Base-by-base conservation (phyloP, 257 asterid genomes). In the Lavandula angustifolia region DNA sequence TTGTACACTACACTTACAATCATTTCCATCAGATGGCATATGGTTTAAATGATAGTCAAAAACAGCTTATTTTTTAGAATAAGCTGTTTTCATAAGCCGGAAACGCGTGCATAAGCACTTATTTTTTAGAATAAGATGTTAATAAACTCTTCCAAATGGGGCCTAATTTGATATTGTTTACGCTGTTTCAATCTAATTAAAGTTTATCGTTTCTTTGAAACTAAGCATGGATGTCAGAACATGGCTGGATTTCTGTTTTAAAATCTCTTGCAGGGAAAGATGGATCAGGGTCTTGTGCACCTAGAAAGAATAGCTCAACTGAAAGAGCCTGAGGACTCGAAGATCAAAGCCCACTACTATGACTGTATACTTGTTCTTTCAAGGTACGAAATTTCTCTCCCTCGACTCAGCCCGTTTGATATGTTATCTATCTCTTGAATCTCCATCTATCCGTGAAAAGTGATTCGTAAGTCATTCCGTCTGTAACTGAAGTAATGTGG, bases 251-350 rank as follows among this genome's bases (percentile, higher is more conserved):
- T 22, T 22, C 27, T 22, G 1, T 22, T 11, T 3, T 5, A 9
- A 22, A 59, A 57, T 38, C 48, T 27, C 38, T 18, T 66, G 53
- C 78, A 94, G 97, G 94, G 91, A 17, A 90, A 86, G 84, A 74
- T 72, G 61, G 81, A 68, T 35, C 82, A 90, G 76, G 96, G 95
- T 54, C 81, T 87, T 61, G 44, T 38, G 55, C 96, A 94, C 80
- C 86, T 94, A 32, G 94, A 84, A 77, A 85, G 92, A 82, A 75
- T 94, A 74, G 85, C 84, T 73, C 66, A 63, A 66, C 51, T 90
- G 66, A 75, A 89, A 70, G 97, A 89, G 76, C 97, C 99, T 0
- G 76, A 54, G 74, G 87, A 87, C 78, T 13, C 86, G 55, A 89
- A 77, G 75, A 76, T 75, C 86, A 87, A 81, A 80, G 83, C 85